Evolutionary conservation across 768 basidiomycete species (phyloP).

Genomic region (Amanita rimosa): DNA sequence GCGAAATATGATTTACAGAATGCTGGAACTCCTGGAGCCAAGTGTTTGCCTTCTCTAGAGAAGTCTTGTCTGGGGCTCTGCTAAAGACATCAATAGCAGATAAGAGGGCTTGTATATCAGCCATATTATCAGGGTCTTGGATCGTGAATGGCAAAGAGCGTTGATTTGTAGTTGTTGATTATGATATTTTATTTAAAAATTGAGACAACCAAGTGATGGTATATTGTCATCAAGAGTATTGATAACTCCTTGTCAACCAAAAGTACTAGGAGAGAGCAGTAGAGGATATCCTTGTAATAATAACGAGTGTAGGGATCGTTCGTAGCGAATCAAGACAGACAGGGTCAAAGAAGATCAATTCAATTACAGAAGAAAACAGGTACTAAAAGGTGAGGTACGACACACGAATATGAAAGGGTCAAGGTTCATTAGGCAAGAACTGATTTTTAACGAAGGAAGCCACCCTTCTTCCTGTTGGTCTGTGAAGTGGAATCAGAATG

Average conservation of each 20-base stretch:
- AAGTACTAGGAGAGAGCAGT: constrained; percentile 40
- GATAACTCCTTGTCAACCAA: constrained; percentile 32
- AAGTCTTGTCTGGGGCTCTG: constrained; percentile 70
- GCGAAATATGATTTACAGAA: constrained; percentile 85
- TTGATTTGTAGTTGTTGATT: constrained; percentile 28
- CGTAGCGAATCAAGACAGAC: constrained; percentile 37
- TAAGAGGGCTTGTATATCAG: constrained; percentile 59
- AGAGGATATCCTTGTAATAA: constrained; percentile 41
- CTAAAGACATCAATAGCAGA: constrained; percentile 74
- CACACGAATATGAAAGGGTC: constrained; percentile 16
- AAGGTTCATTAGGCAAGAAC: constrained; percentile 16
- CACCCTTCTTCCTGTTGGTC: constrained; percentile 55
- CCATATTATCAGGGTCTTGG: constrained; percentile 29
- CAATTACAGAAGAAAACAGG: constrained; percentile 26
- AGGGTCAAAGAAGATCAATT: constrained; percentile 23
- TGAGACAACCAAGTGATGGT: constrained; percentile 21
- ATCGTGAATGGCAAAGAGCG: constrained; percentile 11
- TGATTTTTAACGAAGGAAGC: constrained; percentile 56
- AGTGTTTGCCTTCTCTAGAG: constrained; percentile 79
- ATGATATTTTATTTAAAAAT: background rate
- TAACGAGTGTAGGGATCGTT: constrained; percentile 46
- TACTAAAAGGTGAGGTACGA: constrained; percentile 14
- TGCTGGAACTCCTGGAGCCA: constrained; percentile 99
- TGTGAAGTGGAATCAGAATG: constrained; percentile 15
- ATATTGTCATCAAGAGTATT: constrained; percentile 31